phyloP scores from a whole-genome alignment of 2,329 filamentous ascomycete genomes.

The Ambrosiella xylebori region DNA sequence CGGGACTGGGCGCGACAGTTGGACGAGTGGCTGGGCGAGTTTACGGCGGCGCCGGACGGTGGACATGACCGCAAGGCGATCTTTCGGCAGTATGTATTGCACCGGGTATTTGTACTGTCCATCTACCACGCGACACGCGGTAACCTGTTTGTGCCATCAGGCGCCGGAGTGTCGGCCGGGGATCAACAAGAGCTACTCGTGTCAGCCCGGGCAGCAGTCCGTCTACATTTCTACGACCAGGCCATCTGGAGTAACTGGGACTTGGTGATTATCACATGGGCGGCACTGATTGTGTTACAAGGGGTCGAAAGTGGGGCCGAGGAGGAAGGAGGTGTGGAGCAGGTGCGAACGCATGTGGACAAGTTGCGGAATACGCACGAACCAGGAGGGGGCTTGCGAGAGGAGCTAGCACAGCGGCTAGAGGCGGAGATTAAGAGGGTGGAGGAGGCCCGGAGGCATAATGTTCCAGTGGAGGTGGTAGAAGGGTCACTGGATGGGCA shows the following conservation, averaged over 20 bases:
- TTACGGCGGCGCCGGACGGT: conserved; percentile 17
- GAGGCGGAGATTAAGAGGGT: conserved; percentile 17
- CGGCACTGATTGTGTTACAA: conserved; percentile 26
- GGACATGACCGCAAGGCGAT: conserved; percentile 4
- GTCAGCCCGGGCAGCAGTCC: conserved; percentile 24
- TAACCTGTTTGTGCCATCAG: conserved; percentile 19
- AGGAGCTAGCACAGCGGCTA: conserved; percentile 16
- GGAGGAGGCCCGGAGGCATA: background rate
- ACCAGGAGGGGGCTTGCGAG: conserved; percentile 16
- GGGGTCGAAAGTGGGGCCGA: conserved; percentile 24
- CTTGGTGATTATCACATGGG: conserved; percentile 28
- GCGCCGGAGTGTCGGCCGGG: conserved; percentile 21
- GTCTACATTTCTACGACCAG: conserved; percentile 23
- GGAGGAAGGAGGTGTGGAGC: conserved; percentile 19
- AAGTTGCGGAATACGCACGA: conserved; percentile 18
- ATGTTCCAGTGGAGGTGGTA: background rate
- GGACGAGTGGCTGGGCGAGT: conserved; percentile 26
- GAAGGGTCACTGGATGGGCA: no score
- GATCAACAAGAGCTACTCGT: conserved; percentile 26
- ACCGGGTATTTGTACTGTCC: conserved; percentile 25
- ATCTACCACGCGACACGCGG: conserved; percentile 25
- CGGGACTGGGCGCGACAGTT: conserved; percentile 26
- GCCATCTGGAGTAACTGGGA: conserved; percentile 29
- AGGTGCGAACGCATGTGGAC: conserved; percentile 18
- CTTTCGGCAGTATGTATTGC: conserved; percentile 22